phyloP scores from a whole-genome alignment of 208 protist species.

The Leishmania tropica region DNA sequence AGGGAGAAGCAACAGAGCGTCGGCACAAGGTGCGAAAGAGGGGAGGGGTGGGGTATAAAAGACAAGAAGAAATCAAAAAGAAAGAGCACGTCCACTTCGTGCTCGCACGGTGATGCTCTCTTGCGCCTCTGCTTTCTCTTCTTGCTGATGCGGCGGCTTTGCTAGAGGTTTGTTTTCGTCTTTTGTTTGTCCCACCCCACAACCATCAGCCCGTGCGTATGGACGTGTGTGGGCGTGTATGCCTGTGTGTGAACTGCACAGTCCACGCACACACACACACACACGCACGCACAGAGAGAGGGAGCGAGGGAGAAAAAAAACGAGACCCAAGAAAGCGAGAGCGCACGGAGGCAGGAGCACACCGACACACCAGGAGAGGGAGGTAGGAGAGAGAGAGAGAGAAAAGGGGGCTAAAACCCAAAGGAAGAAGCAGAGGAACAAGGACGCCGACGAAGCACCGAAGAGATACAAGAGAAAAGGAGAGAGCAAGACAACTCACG shows the following conservation, averaged over 20 bases:
- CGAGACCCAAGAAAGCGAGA: background rate
- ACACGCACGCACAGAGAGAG: too few species aligned
- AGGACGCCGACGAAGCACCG: background rate
- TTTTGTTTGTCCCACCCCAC: background rate
- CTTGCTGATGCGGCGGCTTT: background rate
- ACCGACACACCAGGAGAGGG: background rate
- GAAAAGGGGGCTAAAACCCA: background rate
- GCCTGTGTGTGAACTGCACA: background rate
- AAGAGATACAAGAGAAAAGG: background rate
- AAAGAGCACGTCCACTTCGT: background rate
- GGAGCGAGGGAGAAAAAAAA: background rate
- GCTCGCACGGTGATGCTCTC: background rate
- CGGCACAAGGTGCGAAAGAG: background rate
- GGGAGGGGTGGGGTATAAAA: background rate
- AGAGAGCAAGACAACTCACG: background rate
- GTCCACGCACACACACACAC: too few species aligned
- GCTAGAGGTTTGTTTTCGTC: background rate
- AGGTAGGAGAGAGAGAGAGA: background rate
- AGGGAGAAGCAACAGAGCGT: background rate
- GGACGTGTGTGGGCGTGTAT: background rate
- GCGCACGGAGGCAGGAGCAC: background rate
- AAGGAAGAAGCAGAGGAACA: background rate
- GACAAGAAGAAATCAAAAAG: background rate
- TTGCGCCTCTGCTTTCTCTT: background rate
- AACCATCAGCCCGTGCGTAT: background rate